Evolutionary conservation across 176 grass and related monocot species (phyloP).

Genomic region (Echinochloa phyllopogon): DNA sequence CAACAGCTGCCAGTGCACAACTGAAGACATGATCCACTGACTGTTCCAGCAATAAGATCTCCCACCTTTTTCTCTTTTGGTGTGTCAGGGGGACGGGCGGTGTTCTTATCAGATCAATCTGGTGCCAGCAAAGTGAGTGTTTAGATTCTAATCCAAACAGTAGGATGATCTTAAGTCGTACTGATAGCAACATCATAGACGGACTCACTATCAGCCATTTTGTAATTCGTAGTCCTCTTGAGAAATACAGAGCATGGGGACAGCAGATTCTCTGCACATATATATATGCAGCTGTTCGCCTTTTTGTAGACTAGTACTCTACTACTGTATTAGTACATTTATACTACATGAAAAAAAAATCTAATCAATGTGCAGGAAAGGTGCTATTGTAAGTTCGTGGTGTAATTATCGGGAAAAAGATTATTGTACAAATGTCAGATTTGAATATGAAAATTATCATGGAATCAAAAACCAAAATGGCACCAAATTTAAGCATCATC

Average conservation of each 20-base stretch:
- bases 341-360: neutral
- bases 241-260: neutral
- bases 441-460: neutral
- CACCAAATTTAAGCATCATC: neutral
- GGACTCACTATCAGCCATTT: neutral
- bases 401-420: neutral
- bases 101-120: neutral
- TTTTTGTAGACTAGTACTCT: neutral
- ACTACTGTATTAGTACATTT: neutral
- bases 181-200: slow-evolving; percentile 6
- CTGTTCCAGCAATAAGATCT: slow-evolving; percentile 50
- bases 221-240: neutral
- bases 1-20: slow-evolving; percentile 54
- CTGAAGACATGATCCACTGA: slow-evolving; percentile 36
- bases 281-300: neutral
- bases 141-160: slow-evolving; percentile 51
- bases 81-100: neutral
- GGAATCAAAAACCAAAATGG: neutral
- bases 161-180: slow-evolving; percentile 6
- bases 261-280: neutral
- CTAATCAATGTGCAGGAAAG: neutral
- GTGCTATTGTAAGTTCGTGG: neutral
- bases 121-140: slow-evolving; percentile 36
- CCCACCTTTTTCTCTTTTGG: slow-evolving; percentile 3
- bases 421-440: no score